A percentile compares a stretch with the other conserved stretches of the same genome.
Conservation (phyloP, 106 monocot species). For the Apostasia shenzhenica region DNA sequence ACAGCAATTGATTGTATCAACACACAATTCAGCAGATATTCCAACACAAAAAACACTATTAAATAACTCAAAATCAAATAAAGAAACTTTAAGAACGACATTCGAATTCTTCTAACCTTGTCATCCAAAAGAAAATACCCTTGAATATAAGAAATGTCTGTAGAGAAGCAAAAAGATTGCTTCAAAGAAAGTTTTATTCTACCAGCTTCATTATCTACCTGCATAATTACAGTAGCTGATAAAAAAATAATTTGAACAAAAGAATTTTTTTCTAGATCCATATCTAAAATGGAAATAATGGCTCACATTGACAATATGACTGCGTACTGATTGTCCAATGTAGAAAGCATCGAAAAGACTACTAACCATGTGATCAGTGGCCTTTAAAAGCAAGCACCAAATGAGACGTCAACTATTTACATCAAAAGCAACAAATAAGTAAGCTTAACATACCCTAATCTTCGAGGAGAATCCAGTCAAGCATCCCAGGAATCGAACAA, state of each 20-base stretch:
- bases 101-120: constrained; percentile 41
- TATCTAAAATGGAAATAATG: neutral
- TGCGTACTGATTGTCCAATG: constrained; percentile 87
- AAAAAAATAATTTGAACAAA: neutral
- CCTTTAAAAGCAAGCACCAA: constrained; percentile 31
- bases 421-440: neutral
- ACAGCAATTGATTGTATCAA: neutral
- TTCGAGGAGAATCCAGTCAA: constrained; percentile 84
- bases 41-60: neutral
- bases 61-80: neutral
- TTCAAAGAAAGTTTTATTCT: constrained; percentile 70
- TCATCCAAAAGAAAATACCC: constrained; percentile 80
- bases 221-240: constrained; percentile 6
- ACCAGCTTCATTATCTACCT: constrained; percentile 65
- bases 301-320: constrained; percentile 63
- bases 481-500: constrained; percentile 91
- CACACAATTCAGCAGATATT: neutral
- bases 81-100: neutral
- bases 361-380: constrained; percentile 43
- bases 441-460: constrained; percentile 43
- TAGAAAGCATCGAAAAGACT: constrained; percentile 64
- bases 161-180: constrained; percentile 86
- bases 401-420: constrained; percentile 11
- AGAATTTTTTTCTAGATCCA: no score
- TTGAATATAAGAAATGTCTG: constrained; percentile 58